phyloP scores from a whole-genome alignment of 164 flowering plant genomes.

The Cinnamomum chago region DNA sequence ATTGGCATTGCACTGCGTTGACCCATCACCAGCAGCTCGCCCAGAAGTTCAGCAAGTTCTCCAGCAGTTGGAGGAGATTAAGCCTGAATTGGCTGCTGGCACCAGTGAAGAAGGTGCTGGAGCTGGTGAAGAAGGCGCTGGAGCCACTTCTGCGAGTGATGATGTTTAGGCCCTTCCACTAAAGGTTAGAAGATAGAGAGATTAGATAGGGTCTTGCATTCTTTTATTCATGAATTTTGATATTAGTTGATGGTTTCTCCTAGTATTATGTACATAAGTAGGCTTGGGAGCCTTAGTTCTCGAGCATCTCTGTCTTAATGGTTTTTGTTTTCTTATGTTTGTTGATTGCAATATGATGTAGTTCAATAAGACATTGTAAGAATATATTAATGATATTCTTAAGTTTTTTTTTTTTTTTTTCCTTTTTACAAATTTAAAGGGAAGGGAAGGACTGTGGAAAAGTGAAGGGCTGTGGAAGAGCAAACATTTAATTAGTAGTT shows the following conservation, averaged over 20 bases:
- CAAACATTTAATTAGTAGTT: too few species aligned
- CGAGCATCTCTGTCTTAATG: not conserved
- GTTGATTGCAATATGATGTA: not conserved
- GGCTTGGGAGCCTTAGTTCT: not conserved
- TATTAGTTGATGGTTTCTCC: not conserved
- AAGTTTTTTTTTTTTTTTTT: too few species aligned
- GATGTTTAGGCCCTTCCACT: not conserved
- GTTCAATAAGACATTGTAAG: not conserved
- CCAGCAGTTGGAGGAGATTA: slow-evolving; percentile 76
- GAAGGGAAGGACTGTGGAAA: too few species aligned
- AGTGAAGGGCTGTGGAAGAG: too few species aligned
- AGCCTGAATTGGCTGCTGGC: slow-evolving; percentile 45
- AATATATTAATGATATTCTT: not conserved
- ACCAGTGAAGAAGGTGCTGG: slow-evolving; percentile 8
- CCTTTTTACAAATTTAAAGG: too few species aligned
- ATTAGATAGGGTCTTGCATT: not conserved
- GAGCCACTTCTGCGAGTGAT: not conserved
- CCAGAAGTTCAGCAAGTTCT: slow-evolving; percentile 75
- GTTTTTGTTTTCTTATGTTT: not conserved
- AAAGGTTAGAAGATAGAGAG: too few species aligned
- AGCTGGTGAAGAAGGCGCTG: slow-evolving; percentile 25
- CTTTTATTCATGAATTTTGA: not conserved
- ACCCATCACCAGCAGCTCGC: slow-evolving; percentile 71
- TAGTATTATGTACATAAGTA: not conserved
- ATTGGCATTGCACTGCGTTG: slow-evolving; percentile 84